phyloP scores from a whole-genome alignment of 768 basidiomycete genomes.

The Rhizopogon vesiculosus region DNA sequence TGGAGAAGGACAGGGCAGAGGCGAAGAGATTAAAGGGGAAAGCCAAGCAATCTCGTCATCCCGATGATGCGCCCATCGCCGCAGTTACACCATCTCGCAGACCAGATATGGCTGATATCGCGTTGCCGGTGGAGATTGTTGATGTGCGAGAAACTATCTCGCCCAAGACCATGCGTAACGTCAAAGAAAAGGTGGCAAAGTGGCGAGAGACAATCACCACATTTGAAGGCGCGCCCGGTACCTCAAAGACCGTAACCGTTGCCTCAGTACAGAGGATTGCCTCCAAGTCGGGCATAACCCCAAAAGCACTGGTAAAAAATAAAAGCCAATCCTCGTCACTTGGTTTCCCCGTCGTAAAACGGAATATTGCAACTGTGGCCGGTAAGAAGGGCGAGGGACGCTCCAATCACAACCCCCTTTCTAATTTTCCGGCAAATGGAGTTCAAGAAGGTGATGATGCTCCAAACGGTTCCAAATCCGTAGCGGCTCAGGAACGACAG shows the following conservation, averaged over 20 bases:
- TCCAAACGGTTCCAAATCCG: constrained; percentile 10
- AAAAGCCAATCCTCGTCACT: constrained; percentile 25
- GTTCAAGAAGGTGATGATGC: constrained; percentile 7
- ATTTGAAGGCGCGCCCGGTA: constrained; percentile 1
- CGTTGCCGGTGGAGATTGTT: constrained; percentile 1
- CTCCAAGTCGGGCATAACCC: constrained; percentile 6
- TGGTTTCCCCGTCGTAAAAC: constrained; percentile 42
- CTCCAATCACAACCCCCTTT: neutral
- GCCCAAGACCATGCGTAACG: constrained; percentile 19
- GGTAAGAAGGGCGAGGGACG: constrained; percentile 18
- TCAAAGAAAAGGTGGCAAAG: constrained; percentile 30
- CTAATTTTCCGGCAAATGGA: constrained; percentile 2
- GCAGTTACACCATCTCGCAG: neutral
- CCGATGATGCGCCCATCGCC: neutral
- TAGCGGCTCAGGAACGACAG: constrained; percentile 1
- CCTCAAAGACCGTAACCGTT: constrained; percentile 4
- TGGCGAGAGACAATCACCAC: constrained; percentile 30
- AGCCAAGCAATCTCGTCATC: constrained; percentile 9
- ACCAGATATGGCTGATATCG: neutral
- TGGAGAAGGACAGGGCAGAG: constrained; percentile 32
- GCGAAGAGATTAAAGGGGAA: constrained; percentile 12
- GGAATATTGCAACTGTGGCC: constrained; percentile 15
- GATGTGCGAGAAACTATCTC: constrained; percentile 13
- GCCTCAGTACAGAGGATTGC: neutral
- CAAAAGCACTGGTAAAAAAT: constrained; percentile 1